These are phyloP conservation scores for Epichloe festucae DNA, from an alignment of 2,329 filamentous ascomycete genomes.

Conservation along the genomic window DNA sequence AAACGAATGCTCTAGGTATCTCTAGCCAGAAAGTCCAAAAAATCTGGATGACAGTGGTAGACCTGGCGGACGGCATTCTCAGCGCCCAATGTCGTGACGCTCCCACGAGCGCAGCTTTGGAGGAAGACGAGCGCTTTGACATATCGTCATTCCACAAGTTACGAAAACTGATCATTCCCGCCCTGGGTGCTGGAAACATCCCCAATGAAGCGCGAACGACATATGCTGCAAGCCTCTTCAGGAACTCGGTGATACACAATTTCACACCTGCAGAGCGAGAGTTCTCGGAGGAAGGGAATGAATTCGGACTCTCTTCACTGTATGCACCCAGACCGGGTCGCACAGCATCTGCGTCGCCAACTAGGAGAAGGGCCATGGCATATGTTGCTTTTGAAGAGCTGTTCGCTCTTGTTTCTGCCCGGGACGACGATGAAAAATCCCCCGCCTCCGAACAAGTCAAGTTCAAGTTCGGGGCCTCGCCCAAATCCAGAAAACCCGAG, in stretches of 20 bases:
- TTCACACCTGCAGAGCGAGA: constrained; percentile 41
- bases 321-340: constrained; percentile 55
- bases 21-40: constrained; percentile 32
- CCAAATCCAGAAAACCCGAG: not conserved
- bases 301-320: constrained; percentile 43
- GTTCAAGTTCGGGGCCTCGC: not conserved
- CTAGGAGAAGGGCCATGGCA: constrained; percentile 55
- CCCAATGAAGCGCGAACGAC: constrained; percentile 52
- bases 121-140: constrained; percentile 68
- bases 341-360: constrained; percentile 55
- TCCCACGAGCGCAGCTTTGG: constrained; percentile 33
- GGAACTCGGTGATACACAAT: constrained; percentile 66
- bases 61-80: constrained; percentile 55
- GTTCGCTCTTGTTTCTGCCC: constrained; percentile 48
- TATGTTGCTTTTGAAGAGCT: constrained; percentile 75
- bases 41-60: constrained; percentile 60
- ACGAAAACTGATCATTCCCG: constrained; percentile 58
- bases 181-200: constrained; percentile 53
- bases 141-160: constrained; percentile 59
- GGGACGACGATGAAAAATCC: constrained; percentile 9
- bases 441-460: not conserved
- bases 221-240: constrained; percentile 68
- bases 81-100: constrained; percentile 45
- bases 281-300: constrained; percentile 33
- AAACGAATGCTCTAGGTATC: constrained; percentile 37